Conservation (phyloP, 768 basidiomycete species). For the Butyriboletus loyo region DNA sequence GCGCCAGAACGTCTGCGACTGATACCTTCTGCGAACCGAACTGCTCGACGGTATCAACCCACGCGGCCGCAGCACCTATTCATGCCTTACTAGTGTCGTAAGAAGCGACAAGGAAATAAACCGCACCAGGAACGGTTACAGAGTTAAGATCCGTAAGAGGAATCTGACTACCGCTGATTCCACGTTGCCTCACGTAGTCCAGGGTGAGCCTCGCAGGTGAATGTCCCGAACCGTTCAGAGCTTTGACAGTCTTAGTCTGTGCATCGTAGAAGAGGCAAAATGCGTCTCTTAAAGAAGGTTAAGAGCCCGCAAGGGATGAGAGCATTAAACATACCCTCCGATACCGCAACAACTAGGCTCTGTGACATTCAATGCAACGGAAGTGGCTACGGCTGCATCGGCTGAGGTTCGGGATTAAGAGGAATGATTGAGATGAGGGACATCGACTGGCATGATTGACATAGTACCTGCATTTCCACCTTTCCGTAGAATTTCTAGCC, state of each 20-base stretch:
- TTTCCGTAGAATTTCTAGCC: slow-evolving; percentile 84
- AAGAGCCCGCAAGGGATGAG: slow-evolving; percentile 7
- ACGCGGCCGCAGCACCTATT: slow-evolving; percentile 87
- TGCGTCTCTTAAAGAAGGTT: slow-evolving; percentile 55
- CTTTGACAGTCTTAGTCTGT: slow-evolving; percentile 75
- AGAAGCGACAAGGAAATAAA: neutral
- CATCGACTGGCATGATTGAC: neutral
- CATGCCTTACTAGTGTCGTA: slow-evolving; percentile 17
- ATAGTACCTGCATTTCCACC: slow-evolving; percentile 91
- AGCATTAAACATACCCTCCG: slow-evolving; percentile 59
- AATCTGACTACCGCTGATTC: slow-evolving; percentile 65
- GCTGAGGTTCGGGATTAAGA: slow-evolving; percentile 40
- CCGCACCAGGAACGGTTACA: slow-evolving; percentile 80
- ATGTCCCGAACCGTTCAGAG: slow-evolving; percentile 88
- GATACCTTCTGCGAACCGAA: slow-evolving; percentile 71
- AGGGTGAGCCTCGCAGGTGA: slow-evolving; percentile 79
- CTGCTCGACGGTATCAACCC: slow-evolving; percentile 83
- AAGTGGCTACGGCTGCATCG: slow-evolving; percentile 92
- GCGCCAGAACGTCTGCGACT: slow-evolving; percentile 72
- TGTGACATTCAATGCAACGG: slow-evolving; percentile 89
- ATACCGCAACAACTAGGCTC: slow-evolving; percentile 90
- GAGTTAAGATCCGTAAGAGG: slow-evolving; percentile 80
- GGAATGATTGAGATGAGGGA: neutral
- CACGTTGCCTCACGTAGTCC: slow-evolving; percentile 66
- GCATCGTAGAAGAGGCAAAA: slow-evolving; percentile 94